Evolutionary conservation across 2,329 filamentous ascomycete species (phyloP), one percentile per base, ranked within the genome.

Genomic region (Bisporella sp.): DNA sequence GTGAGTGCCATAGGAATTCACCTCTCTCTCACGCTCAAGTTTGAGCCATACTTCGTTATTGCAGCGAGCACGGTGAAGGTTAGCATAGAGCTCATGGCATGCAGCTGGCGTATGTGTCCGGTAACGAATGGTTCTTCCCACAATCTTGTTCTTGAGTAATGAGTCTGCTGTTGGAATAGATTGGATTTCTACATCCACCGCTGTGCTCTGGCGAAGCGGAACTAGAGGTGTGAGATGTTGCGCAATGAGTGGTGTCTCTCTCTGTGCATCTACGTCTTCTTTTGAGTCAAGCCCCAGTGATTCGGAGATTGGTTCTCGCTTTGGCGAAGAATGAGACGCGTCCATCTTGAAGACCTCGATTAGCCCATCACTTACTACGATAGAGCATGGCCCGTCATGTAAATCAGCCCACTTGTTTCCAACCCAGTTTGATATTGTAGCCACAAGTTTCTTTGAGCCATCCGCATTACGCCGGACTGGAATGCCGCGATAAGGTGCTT

Each of bases 181-280:
- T 46, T 90, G 86, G 57, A 99, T 89, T 57, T 95, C 93, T 48
- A 99, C 88, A 66, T 99, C 93, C 32, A 99, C 80, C 4, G 87
- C 88, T 28, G 90, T 99, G 61, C 91, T 93, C 62, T 92, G 86
- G 55, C 92, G 82, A 54, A 97, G 83, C 58, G 91, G 86, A 6
- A 97, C 92, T 37, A 96, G 74, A 1, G 93, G 93, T 0, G 92
- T 97, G 41, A 99, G 80, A 63, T 96, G 89, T 33, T 96, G 79
- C 5, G 85, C 87, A 41, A 85, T 71, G 21, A 84, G 66, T 4
- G 79, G 79, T 35, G 58, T 60, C 47, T 72, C 69, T 11, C 62
- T 68, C 59, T 33, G 68, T 65, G 8, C 35, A 21, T 21, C 21
- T 28, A 50, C 49, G 12, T 67, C 62, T 31, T 57, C 50, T 31